Conservation (phyloP, 2,329 filamentous ascomycete genomes). For the Apiospora arundinis region DNA sequence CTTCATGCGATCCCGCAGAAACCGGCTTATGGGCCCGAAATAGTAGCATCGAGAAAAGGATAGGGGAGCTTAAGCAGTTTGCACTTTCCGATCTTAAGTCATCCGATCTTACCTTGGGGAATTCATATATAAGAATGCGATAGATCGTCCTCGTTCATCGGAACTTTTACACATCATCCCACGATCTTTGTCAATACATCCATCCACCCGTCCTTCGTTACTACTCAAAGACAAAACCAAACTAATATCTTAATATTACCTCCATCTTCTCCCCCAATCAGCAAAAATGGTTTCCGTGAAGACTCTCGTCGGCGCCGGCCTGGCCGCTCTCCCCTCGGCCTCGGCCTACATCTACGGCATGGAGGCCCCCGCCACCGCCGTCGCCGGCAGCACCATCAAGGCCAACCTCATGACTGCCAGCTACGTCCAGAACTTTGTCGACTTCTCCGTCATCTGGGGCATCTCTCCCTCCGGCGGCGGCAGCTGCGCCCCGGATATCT, state of each 20-base stretch:
- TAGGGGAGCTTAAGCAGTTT: background rate
- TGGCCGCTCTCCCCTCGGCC: slow-evolving; percentile 32
- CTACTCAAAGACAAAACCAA: background rate
- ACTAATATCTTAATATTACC: background rate
- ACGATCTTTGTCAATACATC: background rate
- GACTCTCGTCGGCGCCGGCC: slow-evolving; percentile 32
- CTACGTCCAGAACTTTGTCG: slow-evolving; percentile 44
- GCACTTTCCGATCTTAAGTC: background rate
- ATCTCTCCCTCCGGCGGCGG: slow-evolving; percentile 25
- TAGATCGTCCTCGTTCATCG: background rate
- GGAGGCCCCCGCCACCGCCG: slow-evolving; percentile 31
- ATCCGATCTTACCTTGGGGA: background rate
- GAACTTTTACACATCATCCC: background rate
- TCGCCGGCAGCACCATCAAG: slow-evolving; percentile 34
- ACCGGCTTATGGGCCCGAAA: background rate
- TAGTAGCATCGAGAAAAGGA: slow-evolving; percentile 3
- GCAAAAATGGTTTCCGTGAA: slow-evolving; percentile 36
- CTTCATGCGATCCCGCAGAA: background rate
- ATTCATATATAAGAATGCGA: background rate
- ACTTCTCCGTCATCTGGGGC: slow-evolving; percentile 42
- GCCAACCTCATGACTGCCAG: slow-evolving; percentile 36
- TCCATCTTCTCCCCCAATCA: background rate
- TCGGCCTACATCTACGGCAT: slow-evolving; percentile 36
- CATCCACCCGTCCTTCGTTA: background rate
- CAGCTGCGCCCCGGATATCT: slow-evolving; percentile 30